A percentile compares a stretch with the other conserved stretches of the same genome.
Evolutionary conservation across 2,329 filamentous ascomycete genomes (phyloP).

Genomic region (Fusarium subtropicale): DNA sequence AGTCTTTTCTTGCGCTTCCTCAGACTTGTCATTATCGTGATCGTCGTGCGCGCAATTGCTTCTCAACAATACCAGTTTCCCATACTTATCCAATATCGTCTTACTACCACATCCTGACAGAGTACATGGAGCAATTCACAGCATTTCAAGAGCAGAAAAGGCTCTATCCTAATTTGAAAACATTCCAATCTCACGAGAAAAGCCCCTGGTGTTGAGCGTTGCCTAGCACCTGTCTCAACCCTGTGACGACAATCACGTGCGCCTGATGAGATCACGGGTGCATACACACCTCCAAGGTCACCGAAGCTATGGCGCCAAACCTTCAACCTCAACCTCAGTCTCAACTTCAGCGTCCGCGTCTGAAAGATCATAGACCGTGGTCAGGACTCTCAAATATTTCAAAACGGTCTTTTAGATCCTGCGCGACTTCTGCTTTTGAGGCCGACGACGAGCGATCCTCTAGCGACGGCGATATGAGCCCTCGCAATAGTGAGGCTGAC

Average conservation of each 20-base stretch:
- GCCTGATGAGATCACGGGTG: conserved; percentile 41
- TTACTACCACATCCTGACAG: conserved; percentile 3
- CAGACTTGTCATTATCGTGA: not conserved
- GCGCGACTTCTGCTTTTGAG: conserved; percentile 70
- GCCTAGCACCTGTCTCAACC: conserved; percentile 19
- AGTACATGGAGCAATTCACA: conserved; percentile 36
- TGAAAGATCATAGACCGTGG: conserved; percentile 57
- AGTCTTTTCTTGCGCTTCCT: conserved; percentile 13
- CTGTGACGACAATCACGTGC: conserved; percentile 48
- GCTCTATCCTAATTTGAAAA: conserved; percentile 14
- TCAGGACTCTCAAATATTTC: conserved; percentile 64
- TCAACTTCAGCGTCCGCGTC: conserved; percentile 54
- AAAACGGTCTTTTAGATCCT: conserved; percentile 68
- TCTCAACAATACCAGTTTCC: conserved; percentile 6
- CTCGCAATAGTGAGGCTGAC: conserved; percentile 54
- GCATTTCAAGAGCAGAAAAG: conserved; percentile 14
- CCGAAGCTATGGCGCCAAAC: conserved; percentile 42
- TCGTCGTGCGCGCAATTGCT: not conserved
- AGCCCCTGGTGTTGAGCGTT: conserved; percentile 12
- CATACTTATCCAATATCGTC: not conserved
- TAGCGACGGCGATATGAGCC: conserved; percentile 52
- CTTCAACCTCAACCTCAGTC: conserved; percentile 37
- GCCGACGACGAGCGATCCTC: conserved; percentile 76
- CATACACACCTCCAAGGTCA: conserved; percentile 1
- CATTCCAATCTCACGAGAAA: conserved; percentile 19